Evolutionary conservation across 257 asterid species (phyloP), one percentile per base, ranked within the genome.

Genomic region (Ajuga chamaepitys): DNA sequence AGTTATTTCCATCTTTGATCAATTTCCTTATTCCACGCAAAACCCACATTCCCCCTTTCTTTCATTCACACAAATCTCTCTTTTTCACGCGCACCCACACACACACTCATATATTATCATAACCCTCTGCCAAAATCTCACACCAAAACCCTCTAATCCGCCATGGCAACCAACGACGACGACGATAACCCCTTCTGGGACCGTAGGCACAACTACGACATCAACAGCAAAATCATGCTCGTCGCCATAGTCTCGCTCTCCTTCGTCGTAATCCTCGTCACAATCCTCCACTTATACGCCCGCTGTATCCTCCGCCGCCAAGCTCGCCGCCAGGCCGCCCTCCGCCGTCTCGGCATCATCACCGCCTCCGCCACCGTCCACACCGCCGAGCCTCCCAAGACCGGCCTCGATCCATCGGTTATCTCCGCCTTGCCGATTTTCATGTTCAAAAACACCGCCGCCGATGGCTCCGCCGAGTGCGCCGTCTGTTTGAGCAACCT

Each of bases 221-320:
- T 74, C 14, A 84, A 86, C 58, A 82, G 81, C 70, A 86, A 74
- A 77, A 87, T 93, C 76, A 80, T 93, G 95, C 41, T 93, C 64
- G 64, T 83, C 0, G 97, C 95, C 34, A 87, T 93, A 2, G 53
- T 85, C 18, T 87, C 96, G 0, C 62, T 93, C 67, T 78, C 96
- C 1, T 22, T 79, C 5, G 91, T 93, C 2, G 83, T 87, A 8
- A 5, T 87, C 4, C 52, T 89, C 13, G 88, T 89, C 51, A 59
- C 81, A 0, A 9, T 85, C 32, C 94, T 92, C 50, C 97, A 92
- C 44, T 16, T 92, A 16, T 92, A 92, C 60, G 91, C 96, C 1
- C 59, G 93, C 22, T 85, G 68, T 51, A 3, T 82, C 11, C 84
- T 92, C 48, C 83, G 89, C 10, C 96, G 96, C 34, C 97, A 80